Base-by-base conservation (phyloP, 768 basidiomycete genomes). In the Hygrocybe coccinea region DNA sequence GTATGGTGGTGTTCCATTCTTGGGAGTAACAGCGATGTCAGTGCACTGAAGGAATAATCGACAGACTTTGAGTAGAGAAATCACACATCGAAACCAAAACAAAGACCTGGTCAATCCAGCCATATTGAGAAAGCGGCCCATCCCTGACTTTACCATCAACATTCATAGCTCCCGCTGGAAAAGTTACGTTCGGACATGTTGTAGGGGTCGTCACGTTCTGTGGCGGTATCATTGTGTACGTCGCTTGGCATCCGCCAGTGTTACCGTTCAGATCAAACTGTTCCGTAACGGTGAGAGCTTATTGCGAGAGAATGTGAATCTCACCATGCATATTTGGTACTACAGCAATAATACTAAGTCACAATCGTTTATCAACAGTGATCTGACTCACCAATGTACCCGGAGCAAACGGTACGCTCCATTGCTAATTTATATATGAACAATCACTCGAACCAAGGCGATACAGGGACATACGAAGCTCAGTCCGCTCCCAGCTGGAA, bases 251-350 rank as follows among this genome's bases (percentile, higher is more conserved):
- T 9, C 84, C 84, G 17, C 84, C 84, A 1, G 81, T 75, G 57
- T 77, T 78, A 4, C 82, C 83, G 34, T 76, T 76, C 41, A 65
- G 74, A 59, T 83, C 84, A 55, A 82, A 81, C 82, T 84, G 46
- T 49, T 54, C 47, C 37, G 33, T 12, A 46, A 39, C 36, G 14
- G 21, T 29, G n/a, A 21, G 22, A 25, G 47, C 24, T 14, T 22
- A 9, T 12, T 17, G 24, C 29, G 46, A 37, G 24, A 35, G n/a
- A 22, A 47, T 17, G 29, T 29, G 29, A 29, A 29, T 29, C 72
- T 50, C 39, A 83, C 82, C 83, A 86, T 85, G 72, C 84, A 86
- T 61, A 83, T 80, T 72, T 85, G 82, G 65, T 83, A 86, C 79
- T 82, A 63, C 39, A 38, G 36, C 37, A 50, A 50, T 2, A 34